A percentile compares a stretch with the other conserved stretches of the same genome.
phyloP scores from a whole-genome alignment of 1,284 basidiomycete species.

The Butyriboletus regius region DNA sequence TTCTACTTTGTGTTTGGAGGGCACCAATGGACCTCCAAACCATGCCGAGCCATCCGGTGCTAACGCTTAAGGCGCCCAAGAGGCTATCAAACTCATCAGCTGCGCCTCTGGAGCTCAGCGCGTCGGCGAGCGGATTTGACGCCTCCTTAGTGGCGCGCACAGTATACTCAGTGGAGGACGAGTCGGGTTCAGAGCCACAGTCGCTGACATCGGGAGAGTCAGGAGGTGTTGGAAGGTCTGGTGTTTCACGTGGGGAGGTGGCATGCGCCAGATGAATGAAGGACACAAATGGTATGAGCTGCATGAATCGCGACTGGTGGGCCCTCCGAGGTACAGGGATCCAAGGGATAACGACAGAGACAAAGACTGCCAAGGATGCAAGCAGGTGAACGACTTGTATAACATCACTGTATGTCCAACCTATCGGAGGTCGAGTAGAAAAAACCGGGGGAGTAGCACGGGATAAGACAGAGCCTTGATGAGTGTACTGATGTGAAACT shows the following conservation, averaged over 20 bases:
- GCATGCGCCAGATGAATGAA: slow-evolving; percentile 5
- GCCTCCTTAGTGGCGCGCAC: slow-evolving; percentile 17
- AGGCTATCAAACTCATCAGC: slow-evolving; percentile 36
- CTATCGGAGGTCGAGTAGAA: slow-evolving; percentile 7
- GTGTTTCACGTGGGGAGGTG: slow-evolving; percentile 2
- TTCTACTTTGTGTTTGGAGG: slow-evolving; percentile 24
- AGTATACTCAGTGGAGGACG: slow-evolving; percentile 29
- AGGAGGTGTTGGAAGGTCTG: slow-evolving; percentile 22
- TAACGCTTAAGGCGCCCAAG: slow-evolving; percentile 38
- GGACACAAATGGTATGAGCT: slow-evolving; percentile 23
- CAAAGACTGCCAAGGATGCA: slow-evolving; percentile 55
- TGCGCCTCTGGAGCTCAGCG: slow-evolving; percentile 34
- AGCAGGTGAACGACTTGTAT: slow-evolving; percentile 55
- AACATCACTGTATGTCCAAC: slow-evolving; percentile 45
- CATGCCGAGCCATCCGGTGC: slow-evolving; percentile 37
- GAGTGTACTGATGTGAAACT: slow-evolving; percentile 31
- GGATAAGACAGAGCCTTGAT: slow-evolving; percentile 38
- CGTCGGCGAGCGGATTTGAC: slow-evolving; percentile 31
- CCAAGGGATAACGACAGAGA: slow-evolving; percentile 51
- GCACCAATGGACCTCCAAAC: slow-evolving; percentile 31
- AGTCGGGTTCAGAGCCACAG: slow-evolving; percentile 25
- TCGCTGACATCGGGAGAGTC: slow-evolving; percentile 23
- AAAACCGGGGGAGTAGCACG: slow-evolving; percentile 14
- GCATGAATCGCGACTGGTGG: slow-evolving; percentile 17
- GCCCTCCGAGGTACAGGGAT: slow-evolving; percentile 31